These are phyloP conservation scores for Xylaria sp. DNA, from an alignment of 2,329 filamentous ascomycete species.

Conservation along the genomic window DNA sequence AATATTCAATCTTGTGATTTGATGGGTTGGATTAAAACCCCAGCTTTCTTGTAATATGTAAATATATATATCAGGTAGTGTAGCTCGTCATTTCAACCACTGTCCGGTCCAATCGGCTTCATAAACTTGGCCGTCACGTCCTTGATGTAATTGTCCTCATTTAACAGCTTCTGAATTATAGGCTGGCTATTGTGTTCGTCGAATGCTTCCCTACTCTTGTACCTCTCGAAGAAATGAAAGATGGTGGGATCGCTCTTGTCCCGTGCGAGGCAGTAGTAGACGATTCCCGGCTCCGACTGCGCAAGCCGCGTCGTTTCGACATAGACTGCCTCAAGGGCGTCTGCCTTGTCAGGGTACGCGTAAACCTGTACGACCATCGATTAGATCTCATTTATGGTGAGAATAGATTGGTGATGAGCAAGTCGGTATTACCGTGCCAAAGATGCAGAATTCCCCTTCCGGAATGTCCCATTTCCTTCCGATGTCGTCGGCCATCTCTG, in stretches of 20 bases:
- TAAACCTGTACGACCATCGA: constrained; percentile 39
- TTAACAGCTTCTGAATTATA: constrained; percentile 45
- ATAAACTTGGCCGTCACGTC: constrained; percentile 28
- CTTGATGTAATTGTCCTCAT: constrained; percentile 39
- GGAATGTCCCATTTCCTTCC: constrained; percentile 35
- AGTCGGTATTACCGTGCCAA: constrained; percentile 36
- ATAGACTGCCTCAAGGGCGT: constrained; percentile 48
- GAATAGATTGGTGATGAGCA: neutral
- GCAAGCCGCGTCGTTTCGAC: constrained; percentile 45
- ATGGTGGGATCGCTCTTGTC: constrained; percentile 45
- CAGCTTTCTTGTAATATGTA: too few relatives aligned
- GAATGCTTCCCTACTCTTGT: constrained; percentile 45
- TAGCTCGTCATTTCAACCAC: neutral
- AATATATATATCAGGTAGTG: too few relatives aligned
- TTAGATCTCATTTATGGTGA: neutral
- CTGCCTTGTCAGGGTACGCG: constrained; percentile 46
- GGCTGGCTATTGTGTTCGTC: constrained; percentile 46
- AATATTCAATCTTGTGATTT: too few relatives aligned
- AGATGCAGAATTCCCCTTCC: constrained; percentile 44
- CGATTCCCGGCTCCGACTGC: constrained; percentile 43
- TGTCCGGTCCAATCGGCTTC: constrained; percentile 34
- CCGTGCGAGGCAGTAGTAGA: constrained; percentile 47
- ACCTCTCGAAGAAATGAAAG: constrained; percentile 51
- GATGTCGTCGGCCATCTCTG: constrained; percentile 5
- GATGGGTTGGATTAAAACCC: too few relatives aligned